phyloP scores from a whole-genome alignment of 768 basidiomycete genomes.

The Mycena galopus region DNA sequence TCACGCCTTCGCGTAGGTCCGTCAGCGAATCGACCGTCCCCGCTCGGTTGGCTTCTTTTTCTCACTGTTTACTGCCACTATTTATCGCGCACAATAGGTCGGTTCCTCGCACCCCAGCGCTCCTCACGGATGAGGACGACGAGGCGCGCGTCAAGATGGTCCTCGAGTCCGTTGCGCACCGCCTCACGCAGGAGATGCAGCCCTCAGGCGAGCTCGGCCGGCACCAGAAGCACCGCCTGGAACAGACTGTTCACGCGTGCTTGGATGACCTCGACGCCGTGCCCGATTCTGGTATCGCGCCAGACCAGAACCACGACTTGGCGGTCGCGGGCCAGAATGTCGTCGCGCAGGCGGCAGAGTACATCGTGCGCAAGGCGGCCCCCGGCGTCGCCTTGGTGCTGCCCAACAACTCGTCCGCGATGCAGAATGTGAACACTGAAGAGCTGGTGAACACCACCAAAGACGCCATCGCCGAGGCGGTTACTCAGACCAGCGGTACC shows the following conservation, averaged over 20 bases:
- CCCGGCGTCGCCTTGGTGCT: conserved; percentile 43
- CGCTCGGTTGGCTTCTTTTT: conserved; percentile 20
- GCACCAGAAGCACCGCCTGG: conserved; percentile 86
- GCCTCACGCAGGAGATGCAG: conserved; percentile 80
- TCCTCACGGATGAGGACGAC: conserved; percentile 42
- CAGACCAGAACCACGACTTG: conserved; percentile 66
- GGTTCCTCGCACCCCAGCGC: conserved; percentile 30
- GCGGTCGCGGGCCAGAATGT: conserved; percentile 86
- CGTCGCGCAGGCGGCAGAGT: conserved; percentile 86
- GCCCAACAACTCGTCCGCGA: conserved; percentile 56
- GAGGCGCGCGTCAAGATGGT: conserved; percentile 85
- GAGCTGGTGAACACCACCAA: conserved; percentile 68
- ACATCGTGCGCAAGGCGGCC: conserved; percentile 58
- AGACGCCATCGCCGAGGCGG: conserved; percentile 84
- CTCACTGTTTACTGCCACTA: background rate
- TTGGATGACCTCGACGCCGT: conserved; percentile 66
- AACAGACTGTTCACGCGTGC: conserved; percentile 75
- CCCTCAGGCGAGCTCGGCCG: conserved; percentile 81
- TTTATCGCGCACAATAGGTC: conserved; percentile 17
- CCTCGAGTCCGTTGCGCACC: conserved; percentile 80
- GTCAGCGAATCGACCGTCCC: conserved; percentile 34
- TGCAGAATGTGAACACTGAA: conserved; percentile 64
- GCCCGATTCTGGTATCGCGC: conserved; percentile 63
- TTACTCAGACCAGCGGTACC: conserved; percentile 75
- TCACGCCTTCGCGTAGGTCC: conserved; percentile 24